phyloP scores from a whole-genome alignment of 179 eudicot genomes.

The Silene noctiflora region DNA sequence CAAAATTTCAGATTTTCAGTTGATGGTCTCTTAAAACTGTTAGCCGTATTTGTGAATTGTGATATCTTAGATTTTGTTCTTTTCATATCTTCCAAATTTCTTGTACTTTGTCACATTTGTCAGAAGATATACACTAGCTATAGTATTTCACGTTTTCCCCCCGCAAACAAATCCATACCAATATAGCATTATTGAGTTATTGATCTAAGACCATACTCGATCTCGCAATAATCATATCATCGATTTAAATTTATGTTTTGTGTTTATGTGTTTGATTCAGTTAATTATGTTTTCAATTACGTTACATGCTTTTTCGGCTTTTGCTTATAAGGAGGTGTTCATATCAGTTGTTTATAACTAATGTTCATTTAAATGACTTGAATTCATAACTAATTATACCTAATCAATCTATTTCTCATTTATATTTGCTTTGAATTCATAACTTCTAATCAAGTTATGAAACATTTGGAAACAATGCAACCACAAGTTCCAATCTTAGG shows the following conservation, averaged over 20 bases:
- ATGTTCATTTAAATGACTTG: too few relatives aligned
- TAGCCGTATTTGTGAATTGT: not conserved
- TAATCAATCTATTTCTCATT: not conserved
- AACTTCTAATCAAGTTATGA: not conserved
- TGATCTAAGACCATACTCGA: too few relatives aligned
- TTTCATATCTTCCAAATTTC: slow-evolving; percentile 4
- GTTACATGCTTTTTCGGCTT: too few relatives aligned
- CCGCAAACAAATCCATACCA: not conserved
- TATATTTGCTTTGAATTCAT: not conserved
- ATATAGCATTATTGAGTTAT: not conserved
- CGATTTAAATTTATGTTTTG: too few relatives aligned
- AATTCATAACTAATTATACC: too few relatives aligned
- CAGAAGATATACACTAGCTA: not conserved
- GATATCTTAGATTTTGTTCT: slow-evolving; percentile 12
- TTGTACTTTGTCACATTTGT: not conserved
- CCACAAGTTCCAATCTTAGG: not conserved
- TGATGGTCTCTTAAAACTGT: not conserved
- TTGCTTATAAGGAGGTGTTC: too few relatives aligned
- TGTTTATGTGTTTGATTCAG: too few relatives aligned
- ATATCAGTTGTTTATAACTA: too few relatives aligned
- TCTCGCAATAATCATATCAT: too few relatives aligned
- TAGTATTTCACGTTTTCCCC: not conserved
- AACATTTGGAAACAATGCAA: slow-evolving; percentile 2
- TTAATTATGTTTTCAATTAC: too few relatives aligned
- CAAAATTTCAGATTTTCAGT: not conserved